Evolutionary conservation across 2,329 filamentous ascomycete species (phyloP), one percentile per base, ranked within the genome.

Genomic region (Sporothrix mexicana): DNA sequence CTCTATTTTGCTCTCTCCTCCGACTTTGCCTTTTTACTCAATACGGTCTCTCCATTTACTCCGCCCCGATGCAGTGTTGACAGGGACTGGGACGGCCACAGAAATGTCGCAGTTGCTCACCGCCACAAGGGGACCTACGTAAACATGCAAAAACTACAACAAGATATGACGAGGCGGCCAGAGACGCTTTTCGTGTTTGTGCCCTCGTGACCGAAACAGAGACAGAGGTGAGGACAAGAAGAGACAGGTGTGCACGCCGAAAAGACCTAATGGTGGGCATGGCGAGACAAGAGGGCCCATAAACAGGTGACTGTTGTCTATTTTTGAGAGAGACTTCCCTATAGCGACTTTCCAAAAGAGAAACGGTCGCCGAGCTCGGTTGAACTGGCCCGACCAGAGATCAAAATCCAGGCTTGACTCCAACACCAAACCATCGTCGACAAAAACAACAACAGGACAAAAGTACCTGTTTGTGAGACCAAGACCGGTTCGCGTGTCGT

Each of bases 361-460:
- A 25, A 64, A 25, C 41, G 30, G 61, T 66, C 41, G 41, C 61
- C 61, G 61, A 66, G 41, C 61, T 66, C 61, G 41, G 61, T 25
- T 25, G 61, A 66, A 47, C 20, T 47, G 10, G 41, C 41, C 41
- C 41, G 61, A 66, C 61, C 41, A 47, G 36, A 64, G 15, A 12
- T 36, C 61, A 20, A 20, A n/a, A 45, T 6, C 13, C 20, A 55
- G 15, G 23, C 47, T 17, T n/a, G n/a, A 51, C 47, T 17, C 20
- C 17, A 20, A 53, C 8, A 25, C 61, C n/a, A 64, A 23, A 64
- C 25, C 41, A 47, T 62, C n/a, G 12, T 8, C 41, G 12, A 47
- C 61, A 20, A 47, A n/a, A 6, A 43, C n/a, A 8, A 53, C 9
- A 41, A 45, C 6, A n/a, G 43, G 9, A 45, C 12, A 36, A 36